Conservation (phyloP, 768 basidiomycete species). For the Kwoniella pini region DNA sequence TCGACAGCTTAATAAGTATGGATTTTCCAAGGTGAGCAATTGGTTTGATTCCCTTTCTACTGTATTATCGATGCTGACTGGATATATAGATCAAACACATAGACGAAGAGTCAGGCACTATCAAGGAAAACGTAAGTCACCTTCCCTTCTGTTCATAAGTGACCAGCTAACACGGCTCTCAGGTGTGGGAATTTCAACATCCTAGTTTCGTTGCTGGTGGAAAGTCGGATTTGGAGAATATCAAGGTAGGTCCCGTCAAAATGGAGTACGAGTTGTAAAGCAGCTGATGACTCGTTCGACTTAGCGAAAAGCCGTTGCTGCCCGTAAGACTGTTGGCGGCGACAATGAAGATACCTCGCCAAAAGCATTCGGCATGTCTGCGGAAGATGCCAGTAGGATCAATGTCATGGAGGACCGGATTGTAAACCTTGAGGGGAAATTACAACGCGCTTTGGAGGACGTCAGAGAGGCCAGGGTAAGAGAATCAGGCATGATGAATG, state of each 20-base stretch:
- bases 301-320: conserved; percentile 44
- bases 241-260: no score
- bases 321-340: conserved; percentile 32
- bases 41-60: neutral
- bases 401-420: conserved; percentile 39
- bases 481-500: conserved; percentile 35
- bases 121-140: conserved; percentile 38
- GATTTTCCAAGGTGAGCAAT: conserved; percentile 71
- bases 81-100: conserved; percentile 43
- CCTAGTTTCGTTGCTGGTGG: conserved; percentile 46
- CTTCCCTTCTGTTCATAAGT: conserved; percentile 1
- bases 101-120: conserved; percentile 43
- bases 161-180: neutral
- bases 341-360: conserved; percentile 28
- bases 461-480: conserved; percentile 39
- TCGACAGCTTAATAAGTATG: conserved; percentile 94
- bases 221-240: conserved; percentile 41
- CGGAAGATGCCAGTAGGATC: conserved; percentile 32
- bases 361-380: conserved; percentile 16
- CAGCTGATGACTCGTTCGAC: neutral
- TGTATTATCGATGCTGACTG: neutral
- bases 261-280: no score
- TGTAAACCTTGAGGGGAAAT: conserved; percentile 34
- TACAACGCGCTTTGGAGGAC: conserved; percentile 36
- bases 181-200: conserved; percentile 51